Percentiles rank a stretch among this genome's conserved stretches.
Evolutionary conservation across 371 early-diverging fungal species (phyloP).

Genomic region (Apophysomyces variabilis): DNA sequence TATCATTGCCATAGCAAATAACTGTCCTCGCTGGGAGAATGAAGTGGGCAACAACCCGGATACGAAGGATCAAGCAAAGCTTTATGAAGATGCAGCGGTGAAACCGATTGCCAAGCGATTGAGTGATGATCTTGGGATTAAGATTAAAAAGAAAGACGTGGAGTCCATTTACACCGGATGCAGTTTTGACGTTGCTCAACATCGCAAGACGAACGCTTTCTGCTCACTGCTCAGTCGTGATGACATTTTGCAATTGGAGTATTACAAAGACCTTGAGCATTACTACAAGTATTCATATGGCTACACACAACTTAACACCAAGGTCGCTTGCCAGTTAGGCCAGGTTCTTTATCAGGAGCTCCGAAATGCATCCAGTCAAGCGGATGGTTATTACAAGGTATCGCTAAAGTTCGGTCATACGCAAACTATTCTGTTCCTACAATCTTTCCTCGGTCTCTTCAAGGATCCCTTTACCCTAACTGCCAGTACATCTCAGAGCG

Average conservation of each 20-base stretch:
- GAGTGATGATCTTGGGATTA: conserved; percentile 18
- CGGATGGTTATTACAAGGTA: conserved; percentile 11
- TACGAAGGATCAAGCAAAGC: conserved; percentile 13
- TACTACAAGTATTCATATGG: conserved; percentile 47
- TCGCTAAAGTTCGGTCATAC: conserved; percentile 47
- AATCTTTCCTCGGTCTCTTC: conserved; percentile 33
- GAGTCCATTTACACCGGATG: conserved; percentile 35
- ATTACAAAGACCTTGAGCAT: conserved; percentile 36
- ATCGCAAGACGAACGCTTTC: conserved; percentile 26
- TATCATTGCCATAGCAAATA: background rate
- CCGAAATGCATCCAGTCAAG: conserved; percentile 14
- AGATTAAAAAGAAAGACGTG: conserved; percentile 22
- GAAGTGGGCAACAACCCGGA: background rate
- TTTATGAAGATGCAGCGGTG: conserved; percentile 8
- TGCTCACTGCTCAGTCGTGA: conserved; percentile 34
- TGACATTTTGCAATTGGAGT: conserved; percentile 38
- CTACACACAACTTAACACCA: conserved; percentile 25
- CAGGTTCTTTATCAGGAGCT: conserved; percentile 30
- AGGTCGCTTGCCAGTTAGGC: conserved; percentile 37
- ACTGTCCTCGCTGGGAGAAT: conserved; percentile 3
- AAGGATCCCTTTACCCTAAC: conserved; percentile 18
- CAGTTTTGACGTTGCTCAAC: conserved; percentile 34
- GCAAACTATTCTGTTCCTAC: conserved; percentile 42
- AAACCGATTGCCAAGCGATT: conserved; percentile 29
- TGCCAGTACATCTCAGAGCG: conserved; percentile 16